Conservation (phyloP, 2,329 filamentous ascomycete species). For the Neonectria coccinea region DNA sequence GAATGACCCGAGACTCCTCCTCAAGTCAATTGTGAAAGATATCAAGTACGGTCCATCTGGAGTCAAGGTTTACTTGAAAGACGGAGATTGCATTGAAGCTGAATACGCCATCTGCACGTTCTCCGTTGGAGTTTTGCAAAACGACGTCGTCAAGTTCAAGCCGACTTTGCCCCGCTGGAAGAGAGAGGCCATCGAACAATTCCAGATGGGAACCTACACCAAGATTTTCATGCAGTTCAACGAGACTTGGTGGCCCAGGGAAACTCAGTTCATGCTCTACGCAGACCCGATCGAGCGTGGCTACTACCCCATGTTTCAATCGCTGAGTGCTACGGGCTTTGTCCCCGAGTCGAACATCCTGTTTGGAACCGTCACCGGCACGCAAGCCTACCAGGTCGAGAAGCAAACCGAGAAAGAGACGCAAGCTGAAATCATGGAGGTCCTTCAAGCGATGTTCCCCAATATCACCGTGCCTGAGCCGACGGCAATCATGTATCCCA, state of each 20-base stretch:
- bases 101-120: conserved; percentile 76
- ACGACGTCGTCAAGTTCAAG: conserved; percentile 67
- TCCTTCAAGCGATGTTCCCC: conserved; percentile 72
- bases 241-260: conserved; percentile 70
- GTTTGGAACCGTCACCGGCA: conserved; percentile 71
- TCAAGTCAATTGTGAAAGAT: conserved; percentile 68
- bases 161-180: conserved; percentile 74
- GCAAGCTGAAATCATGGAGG: conserved; percentile 65
- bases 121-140: conserved; percentile 75
- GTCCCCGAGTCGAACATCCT: conserved; percentile 71
- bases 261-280: conserved; percentile 59
- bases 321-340: conserved; percentile 68
- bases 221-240: conserved; percentile 80
- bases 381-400: conserved; percentile 69
- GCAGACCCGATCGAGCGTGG: conserved; percentile 56
- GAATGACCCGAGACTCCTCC: conserved; percentile 67
- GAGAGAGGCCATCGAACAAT: conserved; percentile 70
- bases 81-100: conserved; percentile 68
- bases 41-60: conserved; percentile 64
- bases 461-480: conserved; percentile 68
- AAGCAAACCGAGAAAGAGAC: conserved; percentile 69
- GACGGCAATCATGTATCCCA: conserved; percentile 68
- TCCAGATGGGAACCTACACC: conserved; percentile 78
- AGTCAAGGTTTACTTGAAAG: conserved; percentile 64
- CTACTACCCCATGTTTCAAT: conserved; percentile 71